Evolutionary conservation across 164 flowering plant species (phyloP).

Genomic region (Dillenia turbinata): DNA sequence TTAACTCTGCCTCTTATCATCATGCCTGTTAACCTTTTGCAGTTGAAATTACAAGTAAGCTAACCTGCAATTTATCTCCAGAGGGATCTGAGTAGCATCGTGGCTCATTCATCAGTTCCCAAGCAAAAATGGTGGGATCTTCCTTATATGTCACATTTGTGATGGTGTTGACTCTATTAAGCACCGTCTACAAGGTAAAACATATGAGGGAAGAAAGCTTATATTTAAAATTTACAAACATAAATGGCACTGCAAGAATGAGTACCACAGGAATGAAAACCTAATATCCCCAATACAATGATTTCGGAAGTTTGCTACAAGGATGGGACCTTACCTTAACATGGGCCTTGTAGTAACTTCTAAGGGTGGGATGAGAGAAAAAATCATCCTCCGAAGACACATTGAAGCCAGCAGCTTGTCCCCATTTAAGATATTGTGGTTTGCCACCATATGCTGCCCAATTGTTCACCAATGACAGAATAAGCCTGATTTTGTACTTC

Average conservation of each 20-base stretch:
- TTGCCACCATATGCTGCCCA: slow-evolving; percentile 98
- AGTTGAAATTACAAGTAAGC: background rate
- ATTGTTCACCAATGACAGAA: slow-evolving; percentile 70
- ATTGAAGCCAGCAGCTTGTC: slow-evolving; percentile 77
- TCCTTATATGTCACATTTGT: slow-evolving; percentile 88
- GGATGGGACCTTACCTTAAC: slow-evolving; percentile 47
- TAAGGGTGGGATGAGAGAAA: slow-evolving; percentile 73
- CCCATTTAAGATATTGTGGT: slow-evolving; percentile 94
- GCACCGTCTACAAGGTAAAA: slow-evolving; percentile 42
- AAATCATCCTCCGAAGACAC: slow-evolving; percentile 82
- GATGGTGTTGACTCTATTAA: slow-evolving; percentile 78
- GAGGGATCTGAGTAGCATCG: slow-evolving; percentile 74
- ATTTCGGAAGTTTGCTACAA: too few species aligned
- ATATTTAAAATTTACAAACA: too few species aligned
- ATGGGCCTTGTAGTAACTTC: slow-evolving; percentile 73
- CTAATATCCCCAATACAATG: too few species aligned
- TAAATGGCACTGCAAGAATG: background rate
- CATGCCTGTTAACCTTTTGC: background rate
- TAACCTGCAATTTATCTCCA: slow-evolving; percentile 75
- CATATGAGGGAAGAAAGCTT: background rate
- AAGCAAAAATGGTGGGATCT: slow-evolving; percentile 90
- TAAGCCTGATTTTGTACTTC: slow-evolving; percentile 78
- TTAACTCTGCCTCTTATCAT: background rate
- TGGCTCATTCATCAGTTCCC: slow-evolving; percentile 91
- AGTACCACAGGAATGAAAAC: too few species aligned